phyloP scores from a whole-genome alignment of 768 basidiomycete species.

The Hygrophoropsis aurantiaca region DNA sequence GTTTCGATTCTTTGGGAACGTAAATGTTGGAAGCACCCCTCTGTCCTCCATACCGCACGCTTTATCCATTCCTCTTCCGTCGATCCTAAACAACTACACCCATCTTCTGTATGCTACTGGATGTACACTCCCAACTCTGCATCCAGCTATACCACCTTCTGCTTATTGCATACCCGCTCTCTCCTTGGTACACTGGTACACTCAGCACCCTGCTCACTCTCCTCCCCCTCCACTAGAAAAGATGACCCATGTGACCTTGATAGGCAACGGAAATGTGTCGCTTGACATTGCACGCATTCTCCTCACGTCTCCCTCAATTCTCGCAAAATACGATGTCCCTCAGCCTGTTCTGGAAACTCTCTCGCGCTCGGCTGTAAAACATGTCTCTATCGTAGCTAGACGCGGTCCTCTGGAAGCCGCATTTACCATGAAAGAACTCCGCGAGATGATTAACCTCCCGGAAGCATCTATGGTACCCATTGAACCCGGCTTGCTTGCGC shows the following conservation, averaged over 20 bases:
- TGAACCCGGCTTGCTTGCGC: slow-evolving; percentile 40
- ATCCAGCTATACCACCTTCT: slow-evolving; percentile 51
- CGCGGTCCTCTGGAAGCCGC: slow-evolving; percentile 88
- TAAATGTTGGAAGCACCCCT: slow-evolving; percentile 50
- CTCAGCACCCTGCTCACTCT: slow-evolving; percentile 75
- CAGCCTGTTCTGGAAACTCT: slow-evolving; percentile 69
- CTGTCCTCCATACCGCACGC: slow-evolving; percentile 50
- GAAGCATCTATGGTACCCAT: slow-evolving; percentile 70
- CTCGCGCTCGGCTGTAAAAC: slow-evolving; percentile 57
- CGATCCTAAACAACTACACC: slow-evolving; percentile 72
- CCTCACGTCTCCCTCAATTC: slow-evolving; percentile 62
- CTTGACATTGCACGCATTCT: slow-evolving; percentile 91
- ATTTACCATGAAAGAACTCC: slow-evolving; percentile 89
- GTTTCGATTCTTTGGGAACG: slow-evolving; percentile 90
- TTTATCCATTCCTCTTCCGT: slow-evolving; percentile 55
- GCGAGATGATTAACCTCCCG: slow-evolving; percentile 72
- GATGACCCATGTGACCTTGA: slow-evolving; percentile 71
- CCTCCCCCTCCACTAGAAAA: slow-evolving; percentile 64
- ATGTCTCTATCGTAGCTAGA: slow-evolving; percentile 81
- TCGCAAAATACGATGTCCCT: slow-evolving; percentile 79
- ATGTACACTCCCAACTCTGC: slow-evolving; percentile 63
- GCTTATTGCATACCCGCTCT: slow-evolving; percentile 68
- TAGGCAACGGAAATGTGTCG: slow-evolving; percentile 95
- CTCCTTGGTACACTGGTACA: slow-evolving; percentile 94
- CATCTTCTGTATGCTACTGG: slow-evolving; percentile 88